These are phyloP conservation scores for Murraya paniculata DNA, from an alignment of 345 rosid species.

Conservation along the genomic window DNA sequence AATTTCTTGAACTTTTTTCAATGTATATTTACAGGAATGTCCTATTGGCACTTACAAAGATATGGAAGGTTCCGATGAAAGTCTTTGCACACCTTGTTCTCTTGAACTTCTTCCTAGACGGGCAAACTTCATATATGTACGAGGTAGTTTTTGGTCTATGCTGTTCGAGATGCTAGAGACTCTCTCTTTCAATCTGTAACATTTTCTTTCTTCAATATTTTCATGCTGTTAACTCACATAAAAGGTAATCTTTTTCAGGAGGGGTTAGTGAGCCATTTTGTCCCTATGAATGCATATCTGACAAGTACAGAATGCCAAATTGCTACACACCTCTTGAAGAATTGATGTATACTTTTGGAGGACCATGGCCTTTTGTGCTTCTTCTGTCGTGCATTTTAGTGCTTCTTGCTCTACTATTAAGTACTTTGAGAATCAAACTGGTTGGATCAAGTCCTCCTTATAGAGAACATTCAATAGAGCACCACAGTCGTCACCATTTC, in stretches of 20 bases:
- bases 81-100: slow-evolving; percentile 82
- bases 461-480: slow-evolving; percentile 56
- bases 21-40: slow-evolving; percentile 65
- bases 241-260: slow-evolving; percentile 49
- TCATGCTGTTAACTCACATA: slow-evolving; percentile 21
- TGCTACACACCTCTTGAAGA: slow-evolving; percentile 97
- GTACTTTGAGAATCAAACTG: slow-evolving; percentile 67
- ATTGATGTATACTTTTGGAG: slow-evolving; percentile 87
- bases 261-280: slow-evolving; percentile 68
- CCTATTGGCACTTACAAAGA: slow-evolving; percentile 93
- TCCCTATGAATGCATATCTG: slow-evolving; percentile 88
- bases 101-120: slow-evolving; percentile 78
- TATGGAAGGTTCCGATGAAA: slow-evolving; percentile 78
- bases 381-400: slow-evolving; percentile 64
- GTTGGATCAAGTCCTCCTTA: slow-evolving; percentile 56
- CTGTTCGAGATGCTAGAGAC: background rate
- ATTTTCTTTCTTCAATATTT: background rate
- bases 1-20: background rate
- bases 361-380: slow-evolving; percentile 80
- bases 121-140: slow-evolving; percentile 70
- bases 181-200: slow-evolving; percentile 10
- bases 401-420: slow-evolving; percentile 65
- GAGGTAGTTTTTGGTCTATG: slow-evolving; percentile 50
- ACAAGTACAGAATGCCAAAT: slow-evolving; percentile 91
- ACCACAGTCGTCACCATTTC: slow-evolving; percentile 59